phyloP scores from a whole-genome alignment of 352 stramenopile genomes.

The Phytophthora quininea region DNA sequence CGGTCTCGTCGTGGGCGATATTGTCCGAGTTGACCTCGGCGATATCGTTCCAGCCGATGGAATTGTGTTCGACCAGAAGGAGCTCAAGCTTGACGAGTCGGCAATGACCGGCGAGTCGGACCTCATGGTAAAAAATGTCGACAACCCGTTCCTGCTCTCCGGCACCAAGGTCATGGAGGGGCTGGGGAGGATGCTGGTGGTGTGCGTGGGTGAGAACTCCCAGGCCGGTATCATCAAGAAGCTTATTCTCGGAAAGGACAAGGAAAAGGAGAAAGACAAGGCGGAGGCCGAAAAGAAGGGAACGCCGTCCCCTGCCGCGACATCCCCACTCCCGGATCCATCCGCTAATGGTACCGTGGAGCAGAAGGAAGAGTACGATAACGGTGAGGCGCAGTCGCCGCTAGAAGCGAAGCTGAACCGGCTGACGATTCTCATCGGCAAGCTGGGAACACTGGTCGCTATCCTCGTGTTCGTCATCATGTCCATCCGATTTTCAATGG shows the following conservation, averaged over 20 bases:
- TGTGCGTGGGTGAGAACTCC: constrained; percentile 93
- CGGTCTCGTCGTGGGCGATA: constrained; percentile 87
- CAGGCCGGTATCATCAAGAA: constrained; percentile 94
- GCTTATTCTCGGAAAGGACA: constrained; percentile 79
- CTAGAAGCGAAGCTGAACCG: constrained; percentile 88
- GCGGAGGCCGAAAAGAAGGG: constrained; percentile 20
- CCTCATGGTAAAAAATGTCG: constrained; percentile 78
- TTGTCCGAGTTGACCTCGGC: constrained; percentile 82
- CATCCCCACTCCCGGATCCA: constrained; percentile 9
- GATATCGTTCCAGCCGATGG: constrained; percentile 92
- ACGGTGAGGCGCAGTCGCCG: constrained; percentile 63
- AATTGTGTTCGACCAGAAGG: constrained; percentile 88
- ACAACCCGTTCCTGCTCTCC: constrained; percentile 94
- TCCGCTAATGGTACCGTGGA: constrained; percentile 84
- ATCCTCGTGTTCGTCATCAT: constrained; percentile 85
- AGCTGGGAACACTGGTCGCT: constrained; percentile 74
- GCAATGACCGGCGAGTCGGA: constrained; percentile 93
- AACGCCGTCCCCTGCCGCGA: constrained; percentile 12
- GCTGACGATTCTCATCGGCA: constrained; percentile 84
- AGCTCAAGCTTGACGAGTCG: constrained; percentile 92
- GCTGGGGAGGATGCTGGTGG: constrained; percentile 91
- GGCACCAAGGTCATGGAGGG: constrained; percentile 95
- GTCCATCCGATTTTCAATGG: constrained; percentile 68
- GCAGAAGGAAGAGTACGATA: constrained; percentile 69
- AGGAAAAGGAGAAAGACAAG: constrained; percentile 63